Percentiles rank a stretch among this genome's conserved stretches.
phyloP scores from a whole-genome alignment of 2,329 filamentous ascomycete species.

The Beauveria scarabaeidicola region DNA sequence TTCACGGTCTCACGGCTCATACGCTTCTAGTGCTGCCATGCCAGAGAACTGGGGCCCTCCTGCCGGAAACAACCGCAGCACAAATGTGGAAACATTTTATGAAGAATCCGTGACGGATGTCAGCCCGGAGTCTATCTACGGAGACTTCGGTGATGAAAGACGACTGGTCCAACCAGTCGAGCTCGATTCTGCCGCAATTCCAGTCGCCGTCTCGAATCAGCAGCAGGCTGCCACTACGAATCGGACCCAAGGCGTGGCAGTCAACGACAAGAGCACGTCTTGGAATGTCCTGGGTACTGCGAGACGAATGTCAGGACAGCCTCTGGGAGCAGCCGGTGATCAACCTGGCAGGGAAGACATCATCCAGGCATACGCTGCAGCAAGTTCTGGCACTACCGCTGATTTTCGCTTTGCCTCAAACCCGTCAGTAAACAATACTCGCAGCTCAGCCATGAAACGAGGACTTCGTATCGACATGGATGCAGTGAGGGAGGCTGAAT shows the following conservation, averaged over 20 bases:
- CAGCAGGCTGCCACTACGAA: not conserved
- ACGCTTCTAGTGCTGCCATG: slow-evolving; percentile 64
- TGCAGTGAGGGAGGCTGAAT: slow-evolving; percentile 71
- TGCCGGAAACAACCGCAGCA: slow-evolving; percentile 32
- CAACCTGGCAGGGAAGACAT: slow-evolving; percentile 19
- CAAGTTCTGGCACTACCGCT: slow-evolving; percentile 35
- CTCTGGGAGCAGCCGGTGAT: slow-evolving; percentile 11
- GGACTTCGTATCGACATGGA: slow-evolving; percentile 76
- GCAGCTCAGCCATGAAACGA: slow-evolving; percentile 45
- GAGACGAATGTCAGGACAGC: not conserved
- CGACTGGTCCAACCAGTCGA: slow-evolving; percentile 29
- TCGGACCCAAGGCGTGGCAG: not conserved
- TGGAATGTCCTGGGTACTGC: not conserved
- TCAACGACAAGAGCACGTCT: slow-evolving; percentile 14
- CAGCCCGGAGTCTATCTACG: slow-evolving; percentile 29
- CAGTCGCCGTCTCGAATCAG: not conserved
- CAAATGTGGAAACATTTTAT: slow-evolving; percentile 40
- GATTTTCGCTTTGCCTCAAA: slow-evolving; percentile 20
- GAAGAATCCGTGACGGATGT: slow-evolving; percentile 42
- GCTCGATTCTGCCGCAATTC: slow-evolving; percentile 14
- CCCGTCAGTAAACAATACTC: slow-evolving; percentile 27
- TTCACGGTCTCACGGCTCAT: slow-evolving; percentile 52
- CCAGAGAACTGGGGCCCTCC: slow-evolving; percentile 56
- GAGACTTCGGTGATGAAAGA: slow-evolving; percentile 46
- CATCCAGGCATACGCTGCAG: slow-evolving; percentile 41